These are phyloP conservation scores for Scheffersomyces titani DNA, from an alignment of 1,139 yeast genomes.

Conservation along the genomic window DNA sequence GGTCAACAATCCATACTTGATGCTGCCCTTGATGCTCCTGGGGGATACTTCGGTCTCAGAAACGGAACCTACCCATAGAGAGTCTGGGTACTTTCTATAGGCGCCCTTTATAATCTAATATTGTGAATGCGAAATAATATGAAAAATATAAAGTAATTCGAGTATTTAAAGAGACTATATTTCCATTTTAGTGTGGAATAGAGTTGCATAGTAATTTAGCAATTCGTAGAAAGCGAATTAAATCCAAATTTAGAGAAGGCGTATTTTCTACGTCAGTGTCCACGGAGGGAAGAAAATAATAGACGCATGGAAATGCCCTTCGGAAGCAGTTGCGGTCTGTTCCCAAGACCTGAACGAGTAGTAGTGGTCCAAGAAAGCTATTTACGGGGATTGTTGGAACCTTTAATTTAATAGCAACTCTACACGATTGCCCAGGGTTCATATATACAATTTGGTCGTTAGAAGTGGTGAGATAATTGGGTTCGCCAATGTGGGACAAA, in stretches of 20 bases:
- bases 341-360: neutral
- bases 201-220: neutral
- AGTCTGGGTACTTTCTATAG: neutral
- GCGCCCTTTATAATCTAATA: neutral
- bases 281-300: neutral
- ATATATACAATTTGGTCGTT: neutral
- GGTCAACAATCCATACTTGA: slow-evolving; percentile 6
- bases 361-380: neutral
- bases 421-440: neutral
- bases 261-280: neutral
- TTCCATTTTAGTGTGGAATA: too few relatives aligned
- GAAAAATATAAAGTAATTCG: neutral
- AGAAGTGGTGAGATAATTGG: neutral
- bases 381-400: neutral
- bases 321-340: neutral
- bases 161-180: neutral
- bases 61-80: slow-evolving; percentile 7
- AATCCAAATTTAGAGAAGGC: neutral
- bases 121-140: neutral
- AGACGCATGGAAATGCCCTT: neutral
- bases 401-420: neutral
- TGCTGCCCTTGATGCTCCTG: slow-evolving; percentile 15
- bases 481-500: neutral
- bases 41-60: slow-evolving; percentile 19
- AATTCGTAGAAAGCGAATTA: neutral